Percentiles rank a stretch among this genome's conserved stretches.
These are phyloP conservation scores for Sedum album DNA, from an alignment of 164 flowering plant genomes.

Conservation along the genomic window DNA sequence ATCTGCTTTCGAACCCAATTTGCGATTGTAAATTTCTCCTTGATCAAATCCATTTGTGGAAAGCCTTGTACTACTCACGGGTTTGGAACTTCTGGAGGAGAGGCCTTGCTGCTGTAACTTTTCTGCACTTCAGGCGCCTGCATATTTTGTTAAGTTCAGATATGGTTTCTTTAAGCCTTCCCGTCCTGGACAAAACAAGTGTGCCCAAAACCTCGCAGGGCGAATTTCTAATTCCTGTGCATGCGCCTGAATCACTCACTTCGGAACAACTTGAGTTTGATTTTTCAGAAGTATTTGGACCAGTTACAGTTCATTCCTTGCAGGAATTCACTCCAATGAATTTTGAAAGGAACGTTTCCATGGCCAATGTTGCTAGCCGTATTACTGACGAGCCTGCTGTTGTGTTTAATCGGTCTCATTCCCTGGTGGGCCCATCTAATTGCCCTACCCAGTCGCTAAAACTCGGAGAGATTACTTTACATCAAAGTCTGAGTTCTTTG, in stretches of 20 bases:
- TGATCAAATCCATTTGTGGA: slow-evolving; percentile 57
- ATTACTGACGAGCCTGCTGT: slow-evolving; percentile 54
- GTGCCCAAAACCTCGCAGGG: slow-evolving; percentile 21
- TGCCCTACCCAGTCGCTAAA: slow-evolving; percentile 42
- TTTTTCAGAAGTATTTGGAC: slow-evolving; percentile 91
- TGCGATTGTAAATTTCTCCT: slow-evolving; percentile 36
- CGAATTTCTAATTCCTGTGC: slow-evolving; percentile 31
- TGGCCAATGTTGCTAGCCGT: slow-evolving; percentile 22
- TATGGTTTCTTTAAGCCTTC: slow-evolving; percentile 61
- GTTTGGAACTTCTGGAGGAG: slow-evolving; percentile 5
- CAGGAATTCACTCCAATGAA: slow-evolving; percentile 25
- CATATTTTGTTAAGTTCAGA: slow-evolving; percentile 8
- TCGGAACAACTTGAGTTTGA: slow-evolving; percentile 59
- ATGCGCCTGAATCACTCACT: slow-evolving; percentile 28
- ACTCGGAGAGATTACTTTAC: slow-evolving; percentile 47
- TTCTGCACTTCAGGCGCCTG: neutral
- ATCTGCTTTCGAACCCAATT: slow-evolving; percentile 40
- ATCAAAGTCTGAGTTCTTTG: slow-evolving; percentile 33
- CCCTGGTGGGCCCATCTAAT: slow-evolving; percentile 65
- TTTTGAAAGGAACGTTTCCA: slow-evolving; percentile 8
- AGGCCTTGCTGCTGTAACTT: slow-evolving; percentile 3
- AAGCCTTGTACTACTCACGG: slow-evolving; percentile 29
- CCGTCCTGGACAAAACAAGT: slow-evolving; percentile 20
- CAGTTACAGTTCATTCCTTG: slow-evolving; percentile 36
- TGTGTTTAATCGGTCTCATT: slow-evolving; percentile 57